A percentile compares a stretch with the other conserved stretches of the same genome.
Evolutionary conservation across 768 basidiomycete species (phyloP).

Genomic region (Mycena albidolilacea): DNA sequence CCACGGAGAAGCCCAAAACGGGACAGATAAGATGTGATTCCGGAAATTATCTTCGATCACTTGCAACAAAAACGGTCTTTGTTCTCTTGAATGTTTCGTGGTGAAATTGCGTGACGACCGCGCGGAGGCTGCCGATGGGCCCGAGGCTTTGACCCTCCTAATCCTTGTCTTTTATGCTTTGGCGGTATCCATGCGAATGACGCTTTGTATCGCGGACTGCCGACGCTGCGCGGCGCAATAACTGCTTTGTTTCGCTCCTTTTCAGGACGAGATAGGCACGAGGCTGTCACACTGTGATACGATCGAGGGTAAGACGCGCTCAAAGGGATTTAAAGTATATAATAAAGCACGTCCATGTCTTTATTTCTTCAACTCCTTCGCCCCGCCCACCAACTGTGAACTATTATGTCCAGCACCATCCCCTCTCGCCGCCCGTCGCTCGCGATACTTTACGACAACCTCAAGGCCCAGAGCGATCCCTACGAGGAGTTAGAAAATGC

Average conservation of each 20-base stretch:
- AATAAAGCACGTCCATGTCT: constrained; percentile 27
- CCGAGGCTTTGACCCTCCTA: constrained; percentile 21
- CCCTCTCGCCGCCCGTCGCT: constrained; percentile 33
- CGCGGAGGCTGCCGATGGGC: constrained; percentile 3
- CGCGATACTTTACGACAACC: constrained; percentile 29
- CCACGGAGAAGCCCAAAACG: background rate
- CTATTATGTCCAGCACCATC: constrained; percentile 13
- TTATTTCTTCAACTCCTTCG: constrained; percentile 20
- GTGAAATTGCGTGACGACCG: constrained; percentile 21
- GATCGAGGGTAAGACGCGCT: constrained; percentile 24
- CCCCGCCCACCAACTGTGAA: background rate
- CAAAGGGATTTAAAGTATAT: constrained; percentile 28
- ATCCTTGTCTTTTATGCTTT: constrained; percentile 19
- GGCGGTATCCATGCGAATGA: constrained; percentile 23
- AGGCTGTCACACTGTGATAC: constrained; percentile 32
- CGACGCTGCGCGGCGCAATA: background rate
- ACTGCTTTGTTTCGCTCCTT: constrained; percentile 25
- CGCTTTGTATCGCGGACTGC: constrained; percentile 20
- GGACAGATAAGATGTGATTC: background rate
- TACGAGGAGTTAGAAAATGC: constrained; percentile 34
- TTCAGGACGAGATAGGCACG: constrained; percentile 23
- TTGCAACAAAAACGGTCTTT: constrained; percentile 9
- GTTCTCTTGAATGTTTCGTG: constrained; percentile 37
- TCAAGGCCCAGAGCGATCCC: constrained; percentile 30
- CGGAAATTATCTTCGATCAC: constrained; percentile 12